Evolutionary conservation across 352 stramenopile species (phyloP), one percentile per base, ranked within the genome.

Genomic region (Pythium phragmiticola): DNA sequence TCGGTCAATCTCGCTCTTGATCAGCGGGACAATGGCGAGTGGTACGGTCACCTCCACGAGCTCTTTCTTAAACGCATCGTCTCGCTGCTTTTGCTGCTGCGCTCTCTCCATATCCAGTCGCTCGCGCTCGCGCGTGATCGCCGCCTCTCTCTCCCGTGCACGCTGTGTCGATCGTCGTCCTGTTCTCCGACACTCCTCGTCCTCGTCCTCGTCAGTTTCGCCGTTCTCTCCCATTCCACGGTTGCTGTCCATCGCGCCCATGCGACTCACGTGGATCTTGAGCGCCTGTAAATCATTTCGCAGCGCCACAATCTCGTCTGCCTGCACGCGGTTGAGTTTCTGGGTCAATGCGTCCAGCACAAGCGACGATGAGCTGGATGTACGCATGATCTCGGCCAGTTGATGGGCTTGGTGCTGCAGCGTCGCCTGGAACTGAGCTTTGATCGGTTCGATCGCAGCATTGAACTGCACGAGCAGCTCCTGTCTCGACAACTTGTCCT

Each of bases 391-490:
- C 9, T 94, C 85, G 3, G 77, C 77, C n/a, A 94, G 79, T 43
- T 92, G 79, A 13, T 87, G 78, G 0, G 78, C 78, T 57, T 94
- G 84, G 50, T 92, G 82, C 45, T 92, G 78, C 33, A 88, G 33
- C 54, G 81, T 87, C 7, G 83, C 81, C 54, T 94, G 81, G 14
- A 92, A 64, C 49, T 91, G 79, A 0, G 82, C 83, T 54, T 92
- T 94, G 50, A 92, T 84, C 0, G 83, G 86, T 39, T 94, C 83
- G 49, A 92, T 88, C 0, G 81, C 76, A 17, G 83, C 79, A 42
- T 92, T 92, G 63, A 94, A 92, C 48, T 94, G 85, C 46, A 94
- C 81, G 4, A 89, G 60, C 2, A 94, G 65, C 60, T 94, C 83
- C 8, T 74, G 78, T 1, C 83, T 64, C 8, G 83, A 92, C 2